These are phyloP conservation scores for Sanghuangporus baumii DNA, from an alignment of 1,284 basidiomycete genomes.

Conservation along the genomic window DNA sequence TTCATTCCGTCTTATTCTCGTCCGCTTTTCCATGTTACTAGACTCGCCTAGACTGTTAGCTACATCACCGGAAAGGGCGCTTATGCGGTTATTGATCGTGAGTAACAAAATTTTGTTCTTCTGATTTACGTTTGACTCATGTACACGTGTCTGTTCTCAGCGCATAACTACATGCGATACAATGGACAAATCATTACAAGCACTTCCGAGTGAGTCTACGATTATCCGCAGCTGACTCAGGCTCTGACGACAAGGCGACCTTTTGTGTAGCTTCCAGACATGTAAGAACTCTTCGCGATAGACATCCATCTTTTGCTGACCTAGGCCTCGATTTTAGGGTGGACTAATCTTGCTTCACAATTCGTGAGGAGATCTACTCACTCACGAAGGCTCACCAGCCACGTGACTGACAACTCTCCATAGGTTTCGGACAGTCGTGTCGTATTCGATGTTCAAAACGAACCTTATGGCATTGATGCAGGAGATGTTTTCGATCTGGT, in stretches of 20 bases:
- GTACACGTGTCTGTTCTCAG: constrained; percentile 24
- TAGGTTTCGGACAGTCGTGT: constrained; percentile 47
- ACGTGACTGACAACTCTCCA: not conserved
- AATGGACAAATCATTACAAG: constrained; percentile 44
- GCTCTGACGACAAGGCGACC: not conserved
- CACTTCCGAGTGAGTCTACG: constrained; percentile 37
- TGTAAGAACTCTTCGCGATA: constrained; percentile 30
- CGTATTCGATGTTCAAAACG: constrained; percentile 62
- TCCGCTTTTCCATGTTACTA: not conserved
- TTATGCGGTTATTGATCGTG: constrained; percentile 53
- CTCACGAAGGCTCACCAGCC: not conserved
- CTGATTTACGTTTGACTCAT: not conserved
- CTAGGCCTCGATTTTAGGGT: constrained; percentile 32
- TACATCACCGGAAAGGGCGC: constrained; percentile 59
- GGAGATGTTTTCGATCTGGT: constrained; percentile 41
- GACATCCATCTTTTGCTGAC: not conserved
- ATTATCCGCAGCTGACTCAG: not conserved
- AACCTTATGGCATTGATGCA: constrained; percentile 51
- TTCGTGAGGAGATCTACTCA: constrained; percentile 30
- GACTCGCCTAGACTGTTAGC: constrained; percentile 35
- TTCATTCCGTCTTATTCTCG: not conserved
- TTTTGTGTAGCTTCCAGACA: constrained; percentile 40
- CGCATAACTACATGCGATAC: constrained; percentile 59
- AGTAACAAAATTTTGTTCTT: constrained; percentile 11
- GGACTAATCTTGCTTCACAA: constrained; percentile 48